Percentiles rank a stretch among this genome's conserved stretches.
These are phyloP conservation scores for Sclerotinia subarctica DNA, from an alignment of 2,329 filamentous ascomycete species.

Conservation along the genomic window DNA sequence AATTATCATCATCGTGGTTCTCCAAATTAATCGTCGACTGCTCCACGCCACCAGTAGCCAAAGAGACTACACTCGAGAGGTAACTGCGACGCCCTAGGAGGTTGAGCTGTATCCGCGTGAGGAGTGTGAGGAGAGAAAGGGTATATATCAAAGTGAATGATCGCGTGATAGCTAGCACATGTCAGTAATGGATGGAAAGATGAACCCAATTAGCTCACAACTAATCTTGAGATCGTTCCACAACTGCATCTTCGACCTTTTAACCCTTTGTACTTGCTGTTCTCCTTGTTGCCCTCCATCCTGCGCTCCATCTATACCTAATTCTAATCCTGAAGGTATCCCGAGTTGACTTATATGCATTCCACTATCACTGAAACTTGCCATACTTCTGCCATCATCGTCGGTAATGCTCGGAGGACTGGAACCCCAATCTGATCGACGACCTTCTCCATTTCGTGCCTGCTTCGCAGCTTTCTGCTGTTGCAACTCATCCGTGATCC, in stretches of 20 bases:
- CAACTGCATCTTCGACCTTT: slow-evolving; percentile 83
- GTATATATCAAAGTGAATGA: slow-evolving; percentile 92
- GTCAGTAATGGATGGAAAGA: slow-evolving; percentile 21
- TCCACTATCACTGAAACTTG: slow-evolving; percentile 76
- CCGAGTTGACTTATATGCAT: slow-evolving; percentile 76
- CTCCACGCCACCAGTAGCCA: slow-evolving; percentile 72
- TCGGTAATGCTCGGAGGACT: slow-evolving; percentile 65
- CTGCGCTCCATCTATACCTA: slow-evolving; percentile 41
- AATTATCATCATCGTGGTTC: slow-evolving; percentile 86
- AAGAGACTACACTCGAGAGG: slow-evolving; percentile 87
- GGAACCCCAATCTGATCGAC: slow-evolving; percentile 43
- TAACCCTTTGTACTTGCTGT: slow-evolving; percentile 49
- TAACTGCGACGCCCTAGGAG: slow-evolving; percentile 94
- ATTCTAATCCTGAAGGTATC: slow-evolving; percentile 51
- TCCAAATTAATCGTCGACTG: slow-evolving; percentile 80
- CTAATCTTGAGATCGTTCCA: slow-evolving; percentile 98
- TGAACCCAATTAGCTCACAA: slow-evolving; percentile 55
- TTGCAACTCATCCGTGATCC: slow-evolving; percentile 89
- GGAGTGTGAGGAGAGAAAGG: slow-evolving; percentile 79
- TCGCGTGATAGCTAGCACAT: slow-evolving; percentile 71
- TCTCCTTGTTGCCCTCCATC: slow-evolving; percentile 45
- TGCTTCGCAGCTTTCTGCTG: slow-evolving; percentile 79
- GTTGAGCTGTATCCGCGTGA: slow-evolving; percentile 95
- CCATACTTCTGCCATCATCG: slow-evolving; percentile 76
- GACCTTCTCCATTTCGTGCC: slow-evolving; percentile 54